Evolutionary conservation across 179 eudicot genomes (phyloP).

Genomic region (Spinacia oleracea): DNA sequence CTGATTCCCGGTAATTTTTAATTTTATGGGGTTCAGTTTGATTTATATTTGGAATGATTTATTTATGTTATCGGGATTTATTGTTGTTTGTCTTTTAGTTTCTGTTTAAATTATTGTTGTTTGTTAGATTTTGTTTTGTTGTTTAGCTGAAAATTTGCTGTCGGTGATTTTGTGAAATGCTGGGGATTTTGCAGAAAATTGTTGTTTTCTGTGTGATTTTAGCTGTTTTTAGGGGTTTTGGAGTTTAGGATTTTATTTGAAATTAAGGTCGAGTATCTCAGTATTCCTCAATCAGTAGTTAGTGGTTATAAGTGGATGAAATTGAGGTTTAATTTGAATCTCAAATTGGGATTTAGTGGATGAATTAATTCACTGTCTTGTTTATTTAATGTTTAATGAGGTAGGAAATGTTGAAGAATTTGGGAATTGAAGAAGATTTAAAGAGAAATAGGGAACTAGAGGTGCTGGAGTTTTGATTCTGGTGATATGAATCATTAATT

Average conservation of each 20-base stretch:
- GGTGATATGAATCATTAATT: not conserved
- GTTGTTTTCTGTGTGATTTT: not conserved
- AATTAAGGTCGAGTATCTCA: slow-evolving; percentile 6
- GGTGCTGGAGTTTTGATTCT: not conserved
- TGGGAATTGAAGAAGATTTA: not conserved
- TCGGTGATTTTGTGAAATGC: slow-evolving; percentile 16
- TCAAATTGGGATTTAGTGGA: not conserved
- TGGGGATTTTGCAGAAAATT: slow-evolving; percentile 1
- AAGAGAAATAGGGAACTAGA: not conserved
- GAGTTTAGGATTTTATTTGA: not conserved
- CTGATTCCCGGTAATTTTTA: slow-evolving; percentile 7
- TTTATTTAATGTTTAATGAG: not conserved
- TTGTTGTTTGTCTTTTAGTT: slow-evolving; percentile 1
- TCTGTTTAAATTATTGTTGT: not conserved
- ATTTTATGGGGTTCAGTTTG: not conserved
- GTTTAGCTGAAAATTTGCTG: slow-evolving; percentile 6
- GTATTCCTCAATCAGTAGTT: not conserved
- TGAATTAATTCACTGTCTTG: not conserved
- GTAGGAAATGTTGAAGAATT: not conserved
- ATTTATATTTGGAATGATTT: not conserved
- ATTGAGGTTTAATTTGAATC: not conserved
- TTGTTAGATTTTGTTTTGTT: not conserved
- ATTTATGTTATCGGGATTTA: not conserved
- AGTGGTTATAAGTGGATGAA: not conserved
- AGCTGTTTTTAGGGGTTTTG: slow-evolving; percentile 1